These are phyloP conservation scores for Mayamaea pseudoterrestris DNA, from an alignment of 108 stramenopile genomes.

Conservation along the genomic window DNA sequence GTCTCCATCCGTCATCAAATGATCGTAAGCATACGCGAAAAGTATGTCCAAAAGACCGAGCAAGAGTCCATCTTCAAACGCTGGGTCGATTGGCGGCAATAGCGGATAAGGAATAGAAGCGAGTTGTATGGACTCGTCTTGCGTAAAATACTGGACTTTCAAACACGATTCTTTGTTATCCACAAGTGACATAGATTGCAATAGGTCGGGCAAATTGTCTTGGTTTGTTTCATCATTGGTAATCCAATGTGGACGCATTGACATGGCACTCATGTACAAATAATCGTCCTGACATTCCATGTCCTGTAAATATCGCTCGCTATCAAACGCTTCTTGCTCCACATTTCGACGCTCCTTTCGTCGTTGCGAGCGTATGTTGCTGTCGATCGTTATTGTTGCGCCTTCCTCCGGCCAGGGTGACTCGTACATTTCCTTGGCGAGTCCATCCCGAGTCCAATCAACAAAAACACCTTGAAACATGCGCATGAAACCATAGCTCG, in stretches of 20 bases:
- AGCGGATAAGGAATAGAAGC: slow-evolving; percentile 45
- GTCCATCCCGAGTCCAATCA: slow-evolving; percentile 59
- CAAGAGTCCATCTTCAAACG: slow-evolving; percentile 10
- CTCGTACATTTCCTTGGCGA: slow-evolving; percentile 54
- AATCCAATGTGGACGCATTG: slow-evolving; percentile 58
- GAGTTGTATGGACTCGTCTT: slow-evolving; percentile 52
- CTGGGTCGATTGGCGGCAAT: slow-evolving; percentile 9
- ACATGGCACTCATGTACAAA: slow-evolving; percentile 33
- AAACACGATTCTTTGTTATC: slow-evolving; percentile 1
- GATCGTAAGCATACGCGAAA: slow-evolving; percentile 85
- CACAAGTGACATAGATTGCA: neutral
- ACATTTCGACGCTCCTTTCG: slow-evolving; percentile 32
- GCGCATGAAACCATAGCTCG: slow-evolving; percentile 69
- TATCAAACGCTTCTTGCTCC: slow-evolving; percentile 67
- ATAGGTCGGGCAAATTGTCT: slow-evolving; percentile 11
- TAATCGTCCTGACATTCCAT: slow-evolving; percentile 35
- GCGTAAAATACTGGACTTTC: slow-evolving; percentile 16
- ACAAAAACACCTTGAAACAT: slow-evolving; percentile 59
- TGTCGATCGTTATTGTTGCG: slow-evolving; percentile 1
- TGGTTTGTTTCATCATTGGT: slow-evolving; percentile 11
- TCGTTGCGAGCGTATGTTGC: slow-evolving; percentile 14
- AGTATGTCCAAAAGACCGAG: slow-evolving; percentile 68
- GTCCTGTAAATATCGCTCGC: slow-evolving; percentile 68
- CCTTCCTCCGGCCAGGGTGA: slow-evolving; percentile 21
- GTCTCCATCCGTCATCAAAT: slow-evolving; percentile 82